phyloP scores from a whole-genome alignment of 495 filamentous ascomycete genomes.

The Penicillium soppii region DNA sequence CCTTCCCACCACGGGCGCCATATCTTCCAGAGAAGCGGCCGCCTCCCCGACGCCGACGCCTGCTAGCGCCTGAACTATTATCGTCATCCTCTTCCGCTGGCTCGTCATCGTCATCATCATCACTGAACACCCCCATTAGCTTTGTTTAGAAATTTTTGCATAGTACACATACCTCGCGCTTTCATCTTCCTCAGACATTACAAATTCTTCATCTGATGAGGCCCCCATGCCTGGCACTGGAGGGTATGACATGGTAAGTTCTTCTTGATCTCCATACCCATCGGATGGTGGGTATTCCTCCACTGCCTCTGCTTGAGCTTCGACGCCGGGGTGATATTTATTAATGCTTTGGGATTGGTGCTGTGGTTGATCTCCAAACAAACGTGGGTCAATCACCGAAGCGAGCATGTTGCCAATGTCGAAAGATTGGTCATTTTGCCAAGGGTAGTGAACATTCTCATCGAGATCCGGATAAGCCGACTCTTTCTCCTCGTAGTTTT shows the following conservation, averaged over 20 bases:
- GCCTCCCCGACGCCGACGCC: slow-evolving; percentile 34
- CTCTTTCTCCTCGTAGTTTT: slow-evolving; percentile 14
- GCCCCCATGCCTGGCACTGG: slow-evolving; percentile 6
- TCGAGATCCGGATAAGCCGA: slow-evolving; percentile 39
- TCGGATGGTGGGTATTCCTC: background rate
- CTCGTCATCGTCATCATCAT: slow-evolving; percentile 19
- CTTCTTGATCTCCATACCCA: background rate
- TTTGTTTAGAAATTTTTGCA: background rate
- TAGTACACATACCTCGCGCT: slow-evolving; percentile 35
- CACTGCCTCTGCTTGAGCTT: slow-evolving; percentile 13
- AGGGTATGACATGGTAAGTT: background rate
- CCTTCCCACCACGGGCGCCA: slow-evolving; percentile 48
- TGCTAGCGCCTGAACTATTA: slow-evolving; percentile 22
- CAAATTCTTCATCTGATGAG: slow-evolving; percentile 26
- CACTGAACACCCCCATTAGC: background rate
- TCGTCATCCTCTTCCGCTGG: slow-evolving; percentile 34
- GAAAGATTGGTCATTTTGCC: slow-evolving; percentile 27
- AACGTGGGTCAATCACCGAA: slow-evolving; percentile 41
- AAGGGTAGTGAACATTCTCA: slow-evolving; percentile 36
- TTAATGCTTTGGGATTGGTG: slow-evolving; percentile 9
- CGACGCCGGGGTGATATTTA: slow-evolving; percentile 4
- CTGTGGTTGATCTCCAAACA: slow-evolving; percentile 32
- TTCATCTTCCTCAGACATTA: slow-evolving; percentile 18
- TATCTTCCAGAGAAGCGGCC: slow-evolving; percentile 43
- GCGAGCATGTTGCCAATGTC: slow-evolving; percentile 17